Evolutionary conservation across 176 grass and related monocot genomes (phyloP).

Genomic region (Zizania latifolia): DNA sequence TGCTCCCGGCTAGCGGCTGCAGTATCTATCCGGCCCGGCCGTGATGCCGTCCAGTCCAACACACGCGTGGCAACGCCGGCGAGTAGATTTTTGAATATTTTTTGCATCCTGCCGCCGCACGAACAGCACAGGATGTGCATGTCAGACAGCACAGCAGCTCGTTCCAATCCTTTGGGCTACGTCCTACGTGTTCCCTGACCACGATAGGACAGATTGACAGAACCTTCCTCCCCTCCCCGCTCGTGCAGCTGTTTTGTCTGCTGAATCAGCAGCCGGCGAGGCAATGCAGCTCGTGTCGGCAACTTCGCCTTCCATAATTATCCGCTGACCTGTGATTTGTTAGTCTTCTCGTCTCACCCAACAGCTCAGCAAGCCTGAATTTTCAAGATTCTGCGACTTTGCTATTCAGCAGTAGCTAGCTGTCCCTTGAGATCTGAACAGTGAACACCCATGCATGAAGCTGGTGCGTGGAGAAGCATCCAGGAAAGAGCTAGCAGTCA

Average conservation of each 20-base stretch:
- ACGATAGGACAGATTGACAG: neutral
- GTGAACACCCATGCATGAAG: neutral
- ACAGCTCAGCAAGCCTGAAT: slow-evolving; percentile 29
- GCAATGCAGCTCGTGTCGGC: too few species aligned
- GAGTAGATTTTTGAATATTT: neutral
- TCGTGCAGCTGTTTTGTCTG: slow-evolving; percentile 24
- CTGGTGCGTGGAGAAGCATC: slow-evolving; percentile 28
- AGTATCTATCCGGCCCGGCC: too few species aligned
- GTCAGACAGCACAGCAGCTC: neutral
- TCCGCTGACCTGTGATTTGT: slow-evolving; percentile 23
- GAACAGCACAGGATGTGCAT: neutral
- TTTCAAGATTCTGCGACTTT: slow-evolving; percentile 28
- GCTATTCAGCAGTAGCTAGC: neutral
- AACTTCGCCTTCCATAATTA: too few species aligned
- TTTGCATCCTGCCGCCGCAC: neutral
- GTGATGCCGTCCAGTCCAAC: neutral
- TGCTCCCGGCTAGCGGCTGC: too few species aligned
- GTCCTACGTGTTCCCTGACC: neutral
- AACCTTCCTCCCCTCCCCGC: neutral
- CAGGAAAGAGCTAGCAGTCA: neutral
- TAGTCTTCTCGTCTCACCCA: slow-evolving; percentile 15
- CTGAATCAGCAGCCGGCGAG: slow-evolving; percentile 16
- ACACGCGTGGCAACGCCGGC: neutral
- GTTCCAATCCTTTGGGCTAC: neutral
- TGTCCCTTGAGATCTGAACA: slow-evolving; percentile 36